Percentiles rank a stretch among this genome's conserved stretches.
Evolutionary conservation across 768 basidiomycete genomes (phyloP).

Genomic region (Trametes cingulata): DNA sequence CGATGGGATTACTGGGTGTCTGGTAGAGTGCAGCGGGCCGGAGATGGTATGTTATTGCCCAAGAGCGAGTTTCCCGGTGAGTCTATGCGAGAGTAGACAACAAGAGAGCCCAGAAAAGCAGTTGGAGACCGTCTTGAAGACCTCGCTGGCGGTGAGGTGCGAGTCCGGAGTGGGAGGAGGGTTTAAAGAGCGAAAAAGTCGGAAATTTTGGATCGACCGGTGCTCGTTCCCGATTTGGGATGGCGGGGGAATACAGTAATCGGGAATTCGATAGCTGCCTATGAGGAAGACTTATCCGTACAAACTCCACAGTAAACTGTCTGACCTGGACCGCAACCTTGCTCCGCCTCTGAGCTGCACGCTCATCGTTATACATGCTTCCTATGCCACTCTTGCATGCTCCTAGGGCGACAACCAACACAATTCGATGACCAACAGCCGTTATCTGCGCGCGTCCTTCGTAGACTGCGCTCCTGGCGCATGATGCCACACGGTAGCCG

Average conservation of each 20-base stretch:
- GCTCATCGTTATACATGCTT: too few species aligned
- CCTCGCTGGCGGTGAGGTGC: slow-evolving; percentile 6
- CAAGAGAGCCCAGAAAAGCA: neutral
- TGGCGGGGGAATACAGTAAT: neutral
- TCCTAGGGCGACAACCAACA: neutral
- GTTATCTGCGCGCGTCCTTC: slow-evolving; percentile 12
- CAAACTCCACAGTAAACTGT: too few species aligned
- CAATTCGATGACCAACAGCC: neutral
- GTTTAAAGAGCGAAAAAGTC: slow-evolving; percentile 11
- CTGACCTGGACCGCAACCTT: too few species aligned
- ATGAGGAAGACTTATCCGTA: neutral
- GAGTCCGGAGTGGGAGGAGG: neutral
- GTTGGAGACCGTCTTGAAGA: neutral
- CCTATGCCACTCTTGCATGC: neutral
- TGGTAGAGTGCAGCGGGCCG: slow-evolving; percentile 19
- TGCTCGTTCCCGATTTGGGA: slow-evolving; percentile 17
- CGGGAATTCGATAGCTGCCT: neutral
- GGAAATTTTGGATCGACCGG: slow-evolving; percentile 13
- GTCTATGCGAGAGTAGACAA: neutral
- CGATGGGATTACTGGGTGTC: slow-evolving; percentile 27
- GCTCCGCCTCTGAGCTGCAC: too few species aligned
- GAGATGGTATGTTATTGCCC: slow-evolving; percentile 10
- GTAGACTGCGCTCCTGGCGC: slow-evolving; percentile 12
- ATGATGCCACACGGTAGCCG: slow-evolving; percentile 11
- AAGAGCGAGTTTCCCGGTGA: neutral